These are phyloP conservation scores for Alternaria hordeiaustralica DNA, from an alignment of 2,329 filamentous ascomycete species.

Conservation along the genomic window DNA sequence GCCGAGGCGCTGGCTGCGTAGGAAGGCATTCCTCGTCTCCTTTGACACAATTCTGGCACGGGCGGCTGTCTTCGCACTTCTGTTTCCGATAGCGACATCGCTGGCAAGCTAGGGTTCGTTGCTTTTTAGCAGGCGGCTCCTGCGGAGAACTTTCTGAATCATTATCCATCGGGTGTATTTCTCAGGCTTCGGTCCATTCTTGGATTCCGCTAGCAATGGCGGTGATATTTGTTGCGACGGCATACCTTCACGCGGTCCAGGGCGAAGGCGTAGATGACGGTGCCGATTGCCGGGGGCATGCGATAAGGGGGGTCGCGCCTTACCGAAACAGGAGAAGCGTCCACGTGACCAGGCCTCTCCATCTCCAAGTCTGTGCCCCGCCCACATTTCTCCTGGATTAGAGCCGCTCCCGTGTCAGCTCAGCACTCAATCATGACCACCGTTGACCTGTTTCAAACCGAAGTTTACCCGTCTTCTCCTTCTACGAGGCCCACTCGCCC, in stretches of 20 bases:
- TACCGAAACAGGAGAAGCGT: neutral
- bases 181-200: neutral
- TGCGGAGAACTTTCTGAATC: neutral
- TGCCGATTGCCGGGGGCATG: neutral
- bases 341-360: neutral
- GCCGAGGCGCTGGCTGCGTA: constrained; percentile 13
- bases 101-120: constrained; percentile 63
- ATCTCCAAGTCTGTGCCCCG: neutral
- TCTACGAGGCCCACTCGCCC: neutral
- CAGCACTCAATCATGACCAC: neutral
- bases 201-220: neutral
- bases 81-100: constrained; percentile 31
- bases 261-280: neutral
- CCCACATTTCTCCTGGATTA: neutral
- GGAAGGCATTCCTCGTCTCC: constrained; percentile 71
- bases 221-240: neutral
- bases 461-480: neutral
- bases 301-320: neutral
- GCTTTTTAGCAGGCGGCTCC: constrained; percentile 19
- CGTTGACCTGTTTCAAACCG: neutral
- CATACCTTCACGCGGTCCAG: neutral
- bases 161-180: neutral
- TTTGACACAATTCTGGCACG: constrained; percentile 71
- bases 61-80: constrained; percentile 29
- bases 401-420: neutral